A percentile compares a stretch with the other conserved stretches of the same genome.
Conservation (phyloP, 2,329 filamentous ascomycete species). For the Pestalotiopsis fici region DNA sequence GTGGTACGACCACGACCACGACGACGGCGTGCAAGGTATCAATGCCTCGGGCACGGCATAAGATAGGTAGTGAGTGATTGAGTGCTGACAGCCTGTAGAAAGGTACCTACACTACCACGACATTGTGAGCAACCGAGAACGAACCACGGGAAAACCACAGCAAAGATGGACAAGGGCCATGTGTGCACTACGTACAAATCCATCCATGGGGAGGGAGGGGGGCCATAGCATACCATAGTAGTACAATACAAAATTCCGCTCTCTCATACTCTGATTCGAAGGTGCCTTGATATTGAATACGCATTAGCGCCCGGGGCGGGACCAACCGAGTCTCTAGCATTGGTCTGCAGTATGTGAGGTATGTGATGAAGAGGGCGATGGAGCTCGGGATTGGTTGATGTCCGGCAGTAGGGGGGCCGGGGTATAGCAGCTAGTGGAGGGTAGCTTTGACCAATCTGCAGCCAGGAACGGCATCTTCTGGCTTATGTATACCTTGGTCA, state of each 20-base stretch:
- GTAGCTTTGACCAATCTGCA: conserved; percentile 27
- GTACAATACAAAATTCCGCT: neutral
- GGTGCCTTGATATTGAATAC: conserved; percentile 3
- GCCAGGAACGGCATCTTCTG: conserved; percentile 27
- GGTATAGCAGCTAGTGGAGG: conserved; percentile 19
- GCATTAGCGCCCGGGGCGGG: conserved; percentile 17
- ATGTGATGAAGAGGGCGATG: conserved; percentile 26
- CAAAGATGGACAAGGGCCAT: neutral
- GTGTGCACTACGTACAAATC: no score
- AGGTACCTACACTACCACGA: neutral
- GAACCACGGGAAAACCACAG: neutral
- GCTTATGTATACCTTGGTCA: conserved; percentile 20
- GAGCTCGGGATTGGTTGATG: conserved; percentile 25
- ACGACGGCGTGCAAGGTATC: neutral
- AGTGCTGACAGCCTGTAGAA: neutral
- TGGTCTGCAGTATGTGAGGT: neutral
- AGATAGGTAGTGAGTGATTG: no score
- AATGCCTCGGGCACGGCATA: neutral
- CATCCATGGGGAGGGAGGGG: no score
- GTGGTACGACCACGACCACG: neutral
- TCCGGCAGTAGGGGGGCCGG: conserved; percentile 18
- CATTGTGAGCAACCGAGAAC: neutral
- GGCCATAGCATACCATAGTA: no score
- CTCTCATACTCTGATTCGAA: conserved; percentile 5
- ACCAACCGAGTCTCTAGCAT: conserved; percentile 25